Evolutionary conservation across 345 rosid genomes (phyloP), one percentile per base, ranked within the genome.

Genomic region (Litchi chinensis): DNA sequence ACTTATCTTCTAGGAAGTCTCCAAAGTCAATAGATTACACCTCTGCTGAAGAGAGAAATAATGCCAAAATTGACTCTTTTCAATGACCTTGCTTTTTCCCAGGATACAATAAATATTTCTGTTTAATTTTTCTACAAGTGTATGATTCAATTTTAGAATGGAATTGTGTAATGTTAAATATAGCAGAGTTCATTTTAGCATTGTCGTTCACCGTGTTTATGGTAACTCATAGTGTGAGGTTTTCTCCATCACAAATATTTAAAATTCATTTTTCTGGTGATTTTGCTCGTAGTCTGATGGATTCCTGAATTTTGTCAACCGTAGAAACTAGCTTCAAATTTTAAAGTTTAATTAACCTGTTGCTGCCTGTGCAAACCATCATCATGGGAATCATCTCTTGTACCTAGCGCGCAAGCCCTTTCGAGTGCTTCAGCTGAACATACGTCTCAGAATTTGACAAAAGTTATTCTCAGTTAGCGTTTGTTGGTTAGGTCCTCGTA

Each of bases 321-420:
- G 8, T 50, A 22, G 37, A 12, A 37, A 65, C 32, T 12, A 43
- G 39, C 21, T 16, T 32, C 3, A 67, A 59, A 21, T 52, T 13
- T 22, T 6, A 21, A 54, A 39, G 12, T 40, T 57, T 43, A 6
- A 41, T 72, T 73, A 75, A 65, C 72, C 43, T 64, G 62, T 69
- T 73, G 74, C 75, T 69, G 79, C 24, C 5, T 75, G 32, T 69
- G 40, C 16, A 40, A 66, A 72, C 70, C 12, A 59, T 73, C 84
- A 83, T 89, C 69, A 41, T 68, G 80, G 79, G 63, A 74, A 77
- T 77, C 78, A 41, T 48, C 74, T 11, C 68, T 76, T 50, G 64
- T 73, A 76, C 82, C 66, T 66, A 63, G 71, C 81, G 66, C 32
- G 70, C 87, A 82, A 82, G 87, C 41, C 70, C 76, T 78, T 82